Evolutionary conservation across 1,284 basidiomycete genomes (phyloP).

Genomic region (Ganoderma boninense): DNA sequence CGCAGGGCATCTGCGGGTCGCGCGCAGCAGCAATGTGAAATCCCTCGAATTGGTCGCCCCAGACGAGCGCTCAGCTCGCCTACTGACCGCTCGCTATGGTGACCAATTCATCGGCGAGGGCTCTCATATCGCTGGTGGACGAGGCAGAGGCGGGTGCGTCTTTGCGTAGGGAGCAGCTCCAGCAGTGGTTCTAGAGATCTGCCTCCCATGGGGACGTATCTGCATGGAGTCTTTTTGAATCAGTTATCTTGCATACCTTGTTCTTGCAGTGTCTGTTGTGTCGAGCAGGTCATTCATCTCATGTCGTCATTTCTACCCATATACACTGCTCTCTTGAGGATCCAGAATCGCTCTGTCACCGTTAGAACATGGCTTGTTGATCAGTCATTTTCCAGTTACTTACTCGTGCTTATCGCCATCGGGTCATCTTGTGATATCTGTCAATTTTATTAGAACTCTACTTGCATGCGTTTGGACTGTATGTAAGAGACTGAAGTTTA

Average conservation of each 20-base stretch:
- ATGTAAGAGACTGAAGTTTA: too few species aligned
- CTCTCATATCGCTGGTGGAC: conserved; percentile 6
- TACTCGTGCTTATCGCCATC: neutral
- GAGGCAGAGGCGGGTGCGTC: conserved; percentile 1
- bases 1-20: conserved; percentile 10
- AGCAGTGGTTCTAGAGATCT: neutral
- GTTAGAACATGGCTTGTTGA: neutral
- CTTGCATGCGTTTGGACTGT: neutral
- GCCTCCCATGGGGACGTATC: neutral
- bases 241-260: neutral
- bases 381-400: neutral
- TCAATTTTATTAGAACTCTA: neutral
- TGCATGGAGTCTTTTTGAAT: conserved; percentile 4
- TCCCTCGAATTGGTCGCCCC: conserved; percentile 18
- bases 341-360: neutral
- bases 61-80: neutral
- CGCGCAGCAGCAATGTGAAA: conserved; percentile 7
- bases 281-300: neutral
- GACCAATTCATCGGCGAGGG: conserved; percentile 1
- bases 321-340: neutral
- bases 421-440: neutral
- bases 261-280: neutral
- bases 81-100: conserved; percentile 4
- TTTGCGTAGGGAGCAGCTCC: conserved; percentile 3
- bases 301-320: neutral